Evolutionary conservation across 2,329 filamentous ascomycete genomes (phyloP), one percentile per base, ranked within the genome.

Genomic region (Microsporum ferrugineum): DNA sequence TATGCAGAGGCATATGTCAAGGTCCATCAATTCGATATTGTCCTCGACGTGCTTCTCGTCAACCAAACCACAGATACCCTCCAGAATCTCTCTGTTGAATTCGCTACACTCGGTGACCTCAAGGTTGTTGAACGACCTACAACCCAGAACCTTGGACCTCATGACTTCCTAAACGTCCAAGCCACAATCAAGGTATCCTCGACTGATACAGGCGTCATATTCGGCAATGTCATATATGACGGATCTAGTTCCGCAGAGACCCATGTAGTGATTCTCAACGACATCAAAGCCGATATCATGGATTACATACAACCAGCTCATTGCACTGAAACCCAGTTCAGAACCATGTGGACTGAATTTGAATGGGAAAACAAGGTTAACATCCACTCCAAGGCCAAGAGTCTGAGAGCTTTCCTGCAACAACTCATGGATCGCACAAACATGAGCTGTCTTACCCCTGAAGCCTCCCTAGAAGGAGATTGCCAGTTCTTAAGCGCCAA

Each of bases 301-400:
- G 94, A 99, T 77, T 99, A 99, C 78, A 99, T 99, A 70, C 92
- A 97, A 73, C 94, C 94, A 1, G 92, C 92, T 5, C 87, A 91
- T 14, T 99, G 94, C 80, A 94, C 90, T 3, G 94, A 99, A 80
- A 96, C 92, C 8, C 91, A 97, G 71, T 99, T 99, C 86, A 85
- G 94, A 63, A 95, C 90, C n/a, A 99, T 99, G 94, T 99, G 94
- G 94, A 99, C 94, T 41, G 94, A 99, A 73, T 99, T 99, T 67
- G 94, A 99, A 74, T 99, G 94, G 94, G 94, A 99, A 81, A 99
- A 99, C 79, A 99, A 99, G 83, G 92, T 99, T 75, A 99, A 99
- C 78, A 97, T 99, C 78, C 96, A 96, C 77, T 95, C 89, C 65
- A 97, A 96, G 81, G 90, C 89, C 67, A 95, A 92, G 79, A 88